Evolutionary conservation across 192 early-diverging fungal species (phyloP).

Genomic region (Pilaira anomala): DNA sequence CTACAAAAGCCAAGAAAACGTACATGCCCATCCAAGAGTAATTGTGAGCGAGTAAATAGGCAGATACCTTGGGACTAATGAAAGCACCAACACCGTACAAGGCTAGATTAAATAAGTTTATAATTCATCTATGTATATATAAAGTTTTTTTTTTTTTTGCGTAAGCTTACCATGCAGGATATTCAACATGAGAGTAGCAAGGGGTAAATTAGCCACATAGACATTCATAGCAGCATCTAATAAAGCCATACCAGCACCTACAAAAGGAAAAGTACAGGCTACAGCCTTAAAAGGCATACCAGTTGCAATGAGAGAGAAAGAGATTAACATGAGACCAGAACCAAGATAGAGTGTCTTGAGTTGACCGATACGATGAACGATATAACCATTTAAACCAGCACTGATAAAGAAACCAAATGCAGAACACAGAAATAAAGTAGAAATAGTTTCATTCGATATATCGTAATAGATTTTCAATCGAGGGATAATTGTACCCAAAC

Average conservation of each 20-base stretch:
- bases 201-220: constrained; percentile 25
- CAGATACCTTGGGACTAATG: constrained; percentile 29
- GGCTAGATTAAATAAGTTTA: constrained; percentile 5
- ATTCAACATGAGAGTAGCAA: constrained; percentile 34
- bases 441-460: constrained; percentile 30
- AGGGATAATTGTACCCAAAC: constrained; percentile 31
- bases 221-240: constrained; percentile 38
- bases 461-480: constrained; percentile 29
- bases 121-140: not conserved
- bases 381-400: constrained; percentile 25
- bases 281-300: constrained; percentile 30
- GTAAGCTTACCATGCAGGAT: constrained; percentile 33
- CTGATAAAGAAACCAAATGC: constrained; percentile 28
- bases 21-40: constrained; percentile 32
- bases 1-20: constrained; percentile 24
- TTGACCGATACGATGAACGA: constrained; percentile 26
- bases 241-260: constrained; percentile 27
- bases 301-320: constrained; percentile 20
- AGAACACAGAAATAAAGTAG: constrained; percentile 24
- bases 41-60: constrained; percentile 16
- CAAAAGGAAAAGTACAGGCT: constrained; percentile 20
- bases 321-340: not conserved
- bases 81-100: constrained; percentile 35
- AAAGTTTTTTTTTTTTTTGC: no score
- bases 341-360: constrained; percentile 14